These are phyloP conservation scores for Penicillium occitanis DNA, from an alignment of 2,329 filamentous ascomycete species.

Conservation along the genomic window DNA sequence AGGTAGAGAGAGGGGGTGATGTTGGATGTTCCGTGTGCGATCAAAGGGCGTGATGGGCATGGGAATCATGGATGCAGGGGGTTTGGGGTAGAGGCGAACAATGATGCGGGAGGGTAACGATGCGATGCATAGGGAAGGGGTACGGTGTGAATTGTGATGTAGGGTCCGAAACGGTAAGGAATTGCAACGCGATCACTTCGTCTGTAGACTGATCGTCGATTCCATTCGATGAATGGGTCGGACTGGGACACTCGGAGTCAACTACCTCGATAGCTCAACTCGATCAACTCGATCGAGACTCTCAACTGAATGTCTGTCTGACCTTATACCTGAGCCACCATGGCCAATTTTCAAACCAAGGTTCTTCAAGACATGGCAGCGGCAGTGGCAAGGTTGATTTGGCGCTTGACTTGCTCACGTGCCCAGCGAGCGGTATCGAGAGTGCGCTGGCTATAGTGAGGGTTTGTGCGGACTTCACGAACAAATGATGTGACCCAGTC, in stretches of 20 bases:
- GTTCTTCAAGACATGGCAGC: slow-evolving; percentile 40
- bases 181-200: not conserved
- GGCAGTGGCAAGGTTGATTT: slow-evolving; percentile 50
- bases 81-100: slow-evolving; percentile 25
- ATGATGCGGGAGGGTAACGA: slow-evolving; percentile 23
- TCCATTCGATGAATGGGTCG: not conserved
- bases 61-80: slow-evolving; percentile 19
- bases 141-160: slow-evolving; percentile 13
- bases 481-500: slow-evolving; percentile 90
- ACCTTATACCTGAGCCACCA: not conserved
- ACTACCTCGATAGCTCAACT: not conserved
- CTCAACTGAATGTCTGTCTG: slow-evolving; percentile 3
- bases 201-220: not conserved
- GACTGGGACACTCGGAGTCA: slow-evolving; percentile 3
- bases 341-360: not conserved
- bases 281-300: not conserved
- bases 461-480: slow-evolving; percentile 85
- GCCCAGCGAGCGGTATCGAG: slow-evolving; percentile 96
- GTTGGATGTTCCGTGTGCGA: slow-evolving; percentile 17
- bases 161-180: slow-evolving; percentile 2
- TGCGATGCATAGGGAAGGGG: slow-evolving; percentile 5
- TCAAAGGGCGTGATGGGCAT: slow-evolving; percentile 14
- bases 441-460: slow-evolving; percentile 80
- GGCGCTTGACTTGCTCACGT: slow-evolving; percentile 94
- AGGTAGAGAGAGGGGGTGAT: not conserved